A percentile compares a stretch with the other conserved stretches of the same genome.
These are phyloP conservation scores for Saccharomycopsis schoenii DNA, from an alignment of 805 yeast genomes.

Conservation along the genomic window DNA sequence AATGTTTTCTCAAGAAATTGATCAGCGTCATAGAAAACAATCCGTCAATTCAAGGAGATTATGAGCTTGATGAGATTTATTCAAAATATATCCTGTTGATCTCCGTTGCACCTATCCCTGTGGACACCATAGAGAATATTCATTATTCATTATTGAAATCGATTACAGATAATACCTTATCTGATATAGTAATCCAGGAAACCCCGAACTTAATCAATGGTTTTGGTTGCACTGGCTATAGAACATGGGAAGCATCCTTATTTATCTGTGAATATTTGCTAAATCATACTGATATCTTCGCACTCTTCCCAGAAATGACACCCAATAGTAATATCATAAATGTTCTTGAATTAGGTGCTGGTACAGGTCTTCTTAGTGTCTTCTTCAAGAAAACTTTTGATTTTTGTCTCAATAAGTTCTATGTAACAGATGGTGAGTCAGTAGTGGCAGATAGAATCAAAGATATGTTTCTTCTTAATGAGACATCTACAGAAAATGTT, in stretches of 20 bases:
- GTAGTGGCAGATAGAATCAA: slow-evolving; percentile 39
- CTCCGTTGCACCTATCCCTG: background rate
- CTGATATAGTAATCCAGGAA: slow-evolving; percentile 34
- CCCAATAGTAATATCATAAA: slow-evolving; percentile 3
- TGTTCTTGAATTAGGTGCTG: slow-evolving; percentile 75
- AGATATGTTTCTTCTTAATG: slow-evolving; percentile 38
- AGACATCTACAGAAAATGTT: slow-evolving; percentile 15
- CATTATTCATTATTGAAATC: background rate
- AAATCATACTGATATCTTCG: background rate
- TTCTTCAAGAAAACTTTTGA: slow-evolving; percentile 19
- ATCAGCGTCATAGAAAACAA: slow-evolving; percentile 23
- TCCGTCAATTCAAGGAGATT: slow-evolving; percentile 30
- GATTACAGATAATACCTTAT: background rate
- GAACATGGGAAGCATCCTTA: slow-evolving; percentile 93
- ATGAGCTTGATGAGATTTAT: slow-evolving; percentile 32
- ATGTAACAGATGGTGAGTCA: slow-evolving; percentile 51
- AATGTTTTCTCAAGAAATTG: slow-evolving; percentile 34
- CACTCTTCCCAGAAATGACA: background rate
- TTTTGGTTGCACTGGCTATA: slow-evolving; percentile 74
- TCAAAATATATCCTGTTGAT: slow-evolving; percentile 20
- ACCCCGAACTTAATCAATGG: slow-evolving; percentile 59
- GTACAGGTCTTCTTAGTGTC: slow-evolving; percentile 75
- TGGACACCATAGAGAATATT: background rate
- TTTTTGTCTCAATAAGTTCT: slow-evolving; percentile 12
- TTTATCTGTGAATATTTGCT: slow-evolving; percentile 47